phyloP scores from a whole-genome alignment of 306 rosid species.

The Vachellia collinsii region DNA sequence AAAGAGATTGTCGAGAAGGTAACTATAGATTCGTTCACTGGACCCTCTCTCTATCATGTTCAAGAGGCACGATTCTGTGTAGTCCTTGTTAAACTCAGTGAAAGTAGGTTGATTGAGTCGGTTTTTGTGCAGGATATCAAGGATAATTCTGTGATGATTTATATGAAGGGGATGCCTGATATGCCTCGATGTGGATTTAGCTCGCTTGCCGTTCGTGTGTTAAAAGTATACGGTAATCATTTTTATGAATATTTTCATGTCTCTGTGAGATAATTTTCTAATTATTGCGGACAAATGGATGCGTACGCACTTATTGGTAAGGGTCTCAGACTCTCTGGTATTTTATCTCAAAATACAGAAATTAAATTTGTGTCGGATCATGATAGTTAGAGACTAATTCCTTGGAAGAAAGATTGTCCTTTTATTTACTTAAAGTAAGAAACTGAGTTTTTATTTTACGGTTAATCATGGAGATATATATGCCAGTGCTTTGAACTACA shows the following conservation, averaged over 20 bases:
- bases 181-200: conserved; percentile 12
- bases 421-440: not conserved
- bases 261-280: not conserved
- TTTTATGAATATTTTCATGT: not conserved
- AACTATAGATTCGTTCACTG: not conserved
- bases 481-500: not conserved
- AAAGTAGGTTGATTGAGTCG: not conserved
- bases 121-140: conserved; percentile 14
- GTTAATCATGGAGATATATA: not conserved
- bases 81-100: not conserved
- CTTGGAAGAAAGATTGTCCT: conserved; percentile 3
- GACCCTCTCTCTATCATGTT: not conserved
- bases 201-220: conserved; percentile 10
- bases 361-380: not conserved
- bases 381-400: not conserved
- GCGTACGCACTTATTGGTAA: not conserved
- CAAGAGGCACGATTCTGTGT: not conserved
- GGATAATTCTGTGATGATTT: conserved; percentile 15
- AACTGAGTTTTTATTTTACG: not conserved
- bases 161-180: conserved; percentile 12
- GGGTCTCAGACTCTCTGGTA: no score
- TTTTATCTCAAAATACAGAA: not conserved
- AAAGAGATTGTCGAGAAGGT: not conserved
- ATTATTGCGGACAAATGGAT: not conserved
- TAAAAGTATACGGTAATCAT: not conserved